Conservation (phyloP, 1,139 yeast genomes). For the Hyphopichia khmerensis region DNA sequence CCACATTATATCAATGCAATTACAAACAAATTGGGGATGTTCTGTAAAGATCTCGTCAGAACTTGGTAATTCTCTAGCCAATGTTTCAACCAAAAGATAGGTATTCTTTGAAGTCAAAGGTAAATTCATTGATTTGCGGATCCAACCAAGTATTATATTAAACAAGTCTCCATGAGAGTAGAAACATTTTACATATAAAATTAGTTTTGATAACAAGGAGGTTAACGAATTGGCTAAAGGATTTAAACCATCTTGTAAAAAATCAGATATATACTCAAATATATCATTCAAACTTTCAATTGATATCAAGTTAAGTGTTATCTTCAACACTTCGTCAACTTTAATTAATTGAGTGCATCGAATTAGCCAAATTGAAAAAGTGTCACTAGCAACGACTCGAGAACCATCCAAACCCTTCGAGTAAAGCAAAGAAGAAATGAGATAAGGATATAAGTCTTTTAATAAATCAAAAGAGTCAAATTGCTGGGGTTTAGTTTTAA, state of each 20-base stretch:
- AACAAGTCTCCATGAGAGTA: constrained; percentile 3
- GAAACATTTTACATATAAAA: constrained; percentile 32
- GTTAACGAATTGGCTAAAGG: constrained; percentile 67
- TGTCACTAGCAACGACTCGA: constrained; percentile 53
- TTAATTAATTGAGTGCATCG: constrained; percentile 41
- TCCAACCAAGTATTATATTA: constrained; percentile 42
- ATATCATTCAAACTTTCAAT: constrained; percentile 6
- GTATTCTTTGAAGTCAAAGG: constrained; percentile 56
- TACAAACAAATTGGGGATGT: constrained; percentile 44
- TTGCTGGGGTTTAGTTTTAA: constrained; percentile 9
- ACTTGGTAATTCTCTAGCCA: constrained; percentile 45
- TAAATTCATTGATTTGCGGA: constrained; percentile 35
- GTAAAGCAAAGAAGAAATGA: constrained; percentile 14
- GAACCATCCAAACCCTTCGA: constrained; percentile 25
- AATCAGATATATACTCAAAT: constrained; percentile 60
- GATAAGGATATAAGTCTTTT: constrained; percentile 6
- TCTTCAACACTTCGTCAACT: not conserved
- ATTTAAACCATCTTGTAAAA: constrained; percentile 70
- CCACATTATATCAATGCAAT: constrained; percentile 49
- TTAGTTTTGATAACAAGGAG: constrained; percentile 55
- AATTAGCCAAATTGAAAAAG: constrained; percentile 62
- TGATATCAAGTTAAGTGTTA: not conserved
- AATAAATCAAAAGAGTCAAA: not conserved
- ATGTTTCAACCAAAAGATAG: constrained; percentile 57
- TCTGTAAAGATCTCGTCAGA: constrained; percentile 34